These are phyloP conservation scores for Silene noctiflora DNA, from an alignment of 179 eudicot genomes.

Conservation along the genomic window DNA sequence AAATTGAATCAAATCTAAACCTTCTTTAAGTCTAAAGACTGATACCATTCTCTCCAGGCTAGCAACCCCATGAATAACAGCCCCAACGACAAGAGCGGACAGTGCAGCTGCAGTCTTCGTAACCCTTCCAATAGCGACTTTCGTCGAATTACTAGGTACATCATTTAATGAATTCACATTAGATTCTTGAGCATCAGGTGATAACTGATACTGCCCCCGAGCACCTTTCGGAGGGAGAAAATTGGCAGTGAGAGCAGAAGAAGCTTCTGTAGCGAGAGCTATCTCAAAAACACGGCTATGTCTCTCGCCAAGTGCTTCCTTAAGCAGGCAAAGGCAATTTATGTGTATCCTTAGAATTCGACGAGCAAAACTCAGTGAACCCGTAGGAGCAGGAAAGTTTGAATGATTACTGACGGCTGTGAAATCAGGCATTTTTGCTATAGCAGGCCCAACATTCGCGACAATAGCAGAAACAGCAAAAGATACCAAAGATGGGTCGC, in stretches of 20 bases:
- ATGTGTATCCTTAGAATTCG: slow-evolving; percentile 69
- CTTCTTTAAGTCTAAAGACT: slow-evolving; percentile 81
- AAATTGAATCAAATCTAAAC: slow-evolving; percentile 78
- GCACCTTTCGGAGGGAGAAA: slow-evolving; percentile 62
- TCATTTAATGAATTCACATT: slow-evolving; percentile 51
- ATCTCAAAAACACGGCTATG: slow-evolving; percentile 97
- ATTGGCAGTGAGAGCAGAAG: slow-evolving; percentile 71
- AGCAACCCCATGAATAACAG: slow-evolving; percentile 87
- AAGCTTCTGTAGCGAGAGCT: slow-evolving; percentile 90
- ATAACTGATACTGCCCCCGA: slow-evolving; percentile 66
- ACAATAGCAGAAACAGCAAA: slow-evolving; percentile 95
- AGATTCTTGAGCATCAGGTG: slow-evolving; percentile 68
- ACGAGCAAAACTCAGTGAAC: slow-evolving; percentile 68
- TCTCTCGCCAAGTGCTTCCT: slow-evolving; percentile 97
- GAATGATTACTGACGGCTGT: slow-evolving; percentile 44
- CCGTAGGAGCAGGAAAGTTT: slow-evolving; percentile 48
- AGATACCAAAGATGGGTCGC: slow-evolving; percentile 89
- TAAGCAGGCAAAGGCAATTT: slow-evolving; percentile 69
- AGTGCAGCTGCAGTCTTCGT: slow-evolving; percentile 73
- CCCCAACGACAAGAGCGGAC: slow-evolving; percentile 79
- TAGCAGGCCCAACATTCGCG: slow-evolving; percentile 62
- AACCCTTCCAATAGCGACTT: slow-evolving; percentile 58
- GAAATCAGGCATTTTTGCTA: slow-evolving; percentile 78
- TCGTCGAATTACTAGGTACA: slow-evolving; percentile 44
- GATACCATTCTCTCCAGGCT: slow-evolving; percentile 91